These are phyloP conservation scores for Trichoderma koningiopsis DNA, from an alignment of 2,329 filamentous ascomycete species.

Conservation along the genomic window DNA sequence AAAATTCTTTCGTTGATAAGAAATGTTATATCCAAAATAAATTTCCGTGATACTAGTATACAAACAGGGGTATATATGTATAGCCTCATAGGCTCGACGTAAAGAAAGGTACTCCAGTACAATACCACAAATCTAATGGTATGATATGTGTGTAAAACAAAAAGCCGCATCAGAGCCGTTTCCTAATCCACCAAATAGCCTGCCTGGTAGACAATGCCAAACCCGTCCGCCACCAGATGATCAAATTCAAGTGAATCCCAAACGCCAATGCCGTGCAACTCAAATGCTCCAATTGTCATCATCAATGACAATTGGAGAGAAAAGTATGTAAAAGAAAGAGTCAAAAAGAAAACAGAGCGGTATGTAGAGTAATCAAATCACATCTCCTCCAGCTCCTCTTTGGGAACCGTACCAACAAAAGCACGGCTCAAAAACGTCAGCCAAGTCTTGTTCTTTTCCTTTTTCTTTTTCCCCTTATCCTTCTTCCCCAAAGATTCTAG, in stretches of 20 bases:
- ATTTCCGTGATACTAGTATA: not conserved
- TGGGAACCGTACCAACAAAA: constrained; percentile 73
- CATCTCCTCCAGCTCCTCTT: constrained; percentile 63
- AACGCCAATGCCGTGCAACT: constrained; percentile 7
- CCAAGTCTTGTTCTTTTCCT: constrained; percentile 69
- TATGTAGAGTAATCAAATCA: constrained; percentile 27
- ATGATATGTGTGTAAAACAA: not conserved
- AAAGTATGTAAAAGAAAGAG: not conserved
- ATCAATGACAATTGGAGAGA: not conserved
- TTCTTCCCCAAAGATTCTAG: constrained; percentile 48
- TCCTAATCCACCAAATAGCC: not conserved
- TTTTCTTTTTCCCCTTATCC: constrained; percentile 46
- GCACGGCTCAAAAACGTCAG: constrained; percentile 75
- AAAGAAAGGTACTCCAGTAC: not conserved
- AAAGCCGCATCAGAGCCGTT: not conserved
- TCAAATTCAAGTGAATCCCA: not conserved
- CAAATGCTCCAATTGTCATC: not conserved
- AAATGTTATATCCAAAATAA: not conserved
- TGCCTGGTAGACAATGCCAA: not conserved
- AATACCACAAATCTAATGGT: not conserved
- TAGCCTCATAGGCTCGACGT: not conserved
- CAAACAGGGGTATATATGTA: constrained; percentile 9
- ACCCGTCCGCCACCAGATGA: not conserved
- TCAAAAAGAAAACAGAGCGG: not conserved
- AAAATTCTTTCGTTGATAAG: not conserved